Conservation (phyloP, 2,329 filamentous ascomycete genomes). For the Colletotrichum liriopes region DNA sequence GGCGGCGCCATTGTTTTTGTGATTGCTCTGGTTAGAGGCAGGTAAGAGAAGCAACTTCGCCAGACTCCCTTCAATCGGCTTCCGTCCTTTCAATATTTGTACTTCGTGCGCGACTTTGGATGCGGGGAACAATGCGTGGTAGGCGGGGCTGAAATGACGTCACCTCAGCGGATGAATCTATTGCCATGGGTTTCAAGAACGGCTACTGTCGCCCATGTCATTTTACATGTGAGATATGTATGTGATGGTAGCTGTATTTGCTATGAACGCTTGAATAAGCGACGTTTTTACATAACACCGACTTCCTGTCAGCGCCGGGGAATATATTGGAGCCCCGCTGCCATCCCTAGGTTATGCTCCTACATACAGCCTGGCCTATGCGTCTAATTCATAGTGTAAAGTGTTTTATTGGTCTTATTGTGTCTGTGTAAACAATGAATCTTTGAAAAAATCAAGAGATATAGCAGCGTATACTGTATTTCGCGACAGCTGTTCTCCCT, state of each 20-base stretch:
- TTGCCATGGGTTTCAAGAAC: background rate
- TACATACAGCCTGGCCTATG: too few species aligned
- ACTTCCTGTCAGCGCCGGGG: background rate
- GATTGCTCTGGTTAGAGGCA: background rate
- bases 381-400: too few species aligned
- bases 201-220: too few species aligned
- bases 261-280: background rate
- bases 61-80: background rate
- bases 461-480: too few species aligned
- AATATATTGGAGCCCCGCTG: background rate
- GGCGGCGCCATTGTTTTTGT: slow-evolving; percentile 28
- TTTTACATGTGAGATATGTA: background rate
- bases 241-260: background rate
- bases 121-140: slow-evolving; percentile 9
- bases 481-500: background rate
- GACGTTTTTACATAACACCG: background rate
- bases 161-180: background rate
- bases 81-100: background rate
- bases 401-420: too few species aligned
- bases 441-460: background rate
- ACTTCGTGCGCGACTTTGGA: background rate
- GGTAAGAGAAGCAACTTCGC: too few species aligned
- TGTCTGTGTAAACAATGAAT: background rate
- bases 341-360: background rate
- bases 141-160: background rate